A percentile compares a stretch with the other conserved stretches of the same genome.
phyloP scores from a whole-genome alignment of 108 stramenopile genomes.

The Hondaea fermentalgiana region DNA sequence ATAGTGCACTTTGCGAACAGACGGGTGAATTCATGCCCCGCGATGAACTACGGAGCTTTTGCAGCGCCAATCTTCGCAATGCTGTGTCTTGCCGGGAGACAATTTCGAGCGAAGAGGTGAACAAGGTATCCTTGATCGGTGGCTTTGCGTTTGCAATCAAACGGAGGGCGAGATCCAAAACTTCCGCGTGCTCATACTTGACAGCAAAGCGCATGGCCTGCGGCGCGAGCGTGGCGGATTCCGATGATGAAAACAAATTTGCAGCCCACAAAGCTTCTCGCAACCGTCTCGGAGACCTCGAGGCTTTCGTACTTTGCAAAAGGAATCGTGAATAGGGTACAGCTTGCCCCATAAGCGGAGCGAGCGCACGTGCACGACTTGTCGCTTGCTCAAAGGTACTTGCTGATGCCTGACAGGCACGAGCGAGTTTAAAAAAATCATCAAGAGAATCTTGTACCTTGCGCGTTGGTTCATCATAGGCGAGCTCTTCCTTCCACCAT shows the following conservation, averaged over 20 bases:
- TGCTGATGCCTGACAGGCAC: neutral
- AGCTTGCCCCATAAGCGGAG: neutral
- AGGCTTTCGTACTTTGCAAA: neutral
- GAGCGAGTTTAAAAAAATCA: neutral
- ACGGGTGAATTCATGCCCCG: too few species aligned
- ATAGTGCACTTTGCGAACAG: too few species aligned
- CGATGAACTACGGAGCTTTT: too few species aligned
- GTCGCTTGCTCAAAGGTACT: neutral
- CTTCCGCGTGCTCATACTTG: neutral
- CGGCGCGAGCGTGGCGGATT: neutral
- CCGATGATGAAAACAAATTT: too few species aligned
- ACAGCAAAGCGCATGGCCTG: neutral
- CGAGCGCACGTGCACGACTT: neutral
- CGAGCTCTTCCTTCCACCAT: neutral
- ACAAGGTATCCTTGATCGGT: neutral
- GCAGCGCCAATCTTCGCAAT: too few species aligned
- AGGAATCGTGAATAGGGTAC: neutral
- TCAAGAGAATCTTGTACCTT: neutral
- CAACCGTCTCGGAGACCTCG: neutral
- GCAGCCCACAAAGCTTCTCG: neutral
- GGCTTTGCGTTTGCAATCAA: neutral
- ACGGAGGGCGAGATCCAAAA: neutral
- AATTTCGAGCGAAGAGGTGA: neutral
- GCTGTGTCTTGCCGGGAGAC: too few species aligned
- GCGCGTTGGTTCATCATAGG: too few species aligned